A percentile compares a stretch with the other conserved stretches of the same genome.
Evolutionary conservation across 345 rosid genomes (phyloP).

Genomic region (Ceriops tagal): DNA sequence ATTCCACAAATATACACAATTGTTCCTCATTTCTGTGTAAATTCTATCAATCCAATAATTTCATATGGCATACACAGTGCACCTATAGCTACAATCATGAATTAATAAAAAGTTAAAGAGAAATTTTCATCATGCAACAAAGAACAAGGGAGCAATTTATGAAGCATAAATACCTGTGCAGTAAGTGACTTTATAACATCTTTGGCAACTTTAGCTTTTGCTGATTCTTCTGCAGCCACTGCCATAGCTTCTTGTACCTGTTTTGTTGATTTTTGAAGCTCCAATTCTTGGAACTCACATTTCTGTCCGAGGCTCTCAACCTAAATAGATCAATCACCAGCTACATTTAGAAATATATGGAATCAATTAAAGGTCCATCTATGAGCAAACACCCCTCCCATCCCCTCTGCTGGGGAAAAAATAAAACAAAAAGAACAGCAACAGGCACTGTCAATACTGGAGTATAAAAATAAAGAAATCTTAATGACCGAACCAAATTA

Average conservation of each 20-base stretch:
- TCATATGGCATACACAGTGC: too few relatives aligned
- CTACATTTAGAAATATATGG: slow-evolving; percentile 4
- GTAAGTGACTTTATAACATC: slow-evolving; percentile 95
- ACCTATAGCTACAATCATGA: background rate
- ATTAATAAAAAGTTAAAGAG: background rate
- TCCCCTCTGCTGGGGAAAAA: too few relatives aligned
- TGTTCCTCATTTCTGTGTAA: background rate
- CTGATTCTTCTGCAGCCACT: slow-evolving; percentile 73
- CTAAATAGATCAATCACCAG: slow-evolving; percentile 36
- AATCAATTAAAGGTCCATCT: background rate
- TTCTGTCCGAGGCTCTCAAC: slow-evolving; percentile 71
- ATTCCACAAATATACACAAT: background rate
- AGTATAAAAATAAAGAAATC: background rate
- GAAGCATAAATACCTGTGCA: slow-evolving; percentile 57
- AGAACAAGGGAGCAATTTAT: background rate
- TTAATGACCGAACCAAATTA: background rate
- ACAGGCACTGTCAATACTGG: background rate
- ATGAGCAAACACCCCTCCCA: background rate
- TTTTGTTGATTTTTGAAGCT: slow-evolving; percentile 73
- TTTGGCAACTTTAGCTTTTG: slow-evolving; percentile 87
- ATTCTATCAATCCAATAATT: too few relatives aligned
- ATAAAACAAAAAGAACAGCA: too few relatives aligned
- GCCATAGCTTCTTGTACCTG: slow-evolving; percentile 73
- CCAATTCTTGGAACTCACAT: slow-evolving; percentile 85
- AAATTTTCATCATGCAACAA: slow-evolving; percentile 4